A percentile compares a stretch with the other conserved stretches of the same genome.
Conservation (phyloP, 768 basidiomycete genomes). For the Nidularia sp. region DNA sequence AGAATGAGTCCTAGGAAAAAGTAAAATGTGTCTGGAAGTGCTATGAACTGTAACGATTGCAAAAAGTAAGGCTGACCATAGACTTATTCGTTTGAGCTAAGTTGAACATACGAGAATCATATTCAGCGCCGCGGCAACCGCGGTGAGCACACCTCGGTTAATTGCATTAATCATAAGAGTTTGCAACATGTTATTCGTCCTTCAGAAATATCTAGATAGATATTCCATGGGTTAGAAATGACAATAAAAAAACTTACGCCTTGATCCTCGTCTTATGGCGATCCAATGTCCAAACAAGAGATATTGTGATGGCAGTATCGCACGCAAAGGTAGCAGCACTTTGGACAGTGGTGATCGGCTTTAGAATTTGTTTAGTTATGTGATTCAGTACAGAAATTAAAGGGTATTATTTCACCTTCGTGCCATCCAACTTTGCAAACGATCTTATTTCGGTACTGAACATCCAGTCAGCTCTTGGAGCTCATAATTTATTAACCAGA, state of each 20-base stretch:
- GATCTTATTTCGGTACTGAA: constrained; percentile 3
- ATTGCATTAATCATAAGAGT: constrained; percentile 14
- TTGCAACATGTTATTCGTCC: constrained; percentile 14
- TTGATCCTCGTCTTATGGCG: constrained; percentile 6
- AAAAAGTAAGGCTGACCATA: not conserved
- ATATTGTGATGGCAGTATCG: constrained; percentile 10
- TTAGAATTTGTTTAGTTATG: not conserved
- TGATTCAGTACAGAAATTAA: not conserved
- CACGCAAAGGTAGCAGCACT: constrained; percentile 7
- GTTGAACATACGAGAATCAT: constrained; percentile 10
- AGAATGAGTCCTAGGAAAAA: constrained; percentile 15
- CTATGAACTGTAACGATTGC: constrained; percentile 8
- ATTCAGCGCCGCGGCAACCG: constrained; percentile 10
- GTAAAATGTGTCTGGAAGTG: constrained; percentile 12
- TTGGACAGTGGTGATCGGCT: constrained; percentile 8
- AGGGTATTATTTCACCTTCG: not conserved
- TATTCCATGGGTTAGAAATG: not conserved
- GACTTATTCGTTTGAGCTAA: not conserved
- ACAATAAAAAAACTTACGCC: constrained; percentile 1
- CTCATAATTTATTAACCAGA: not conserved
- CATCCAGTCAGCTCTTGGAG: not conserved
- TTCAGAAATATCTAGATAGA: not conserved
- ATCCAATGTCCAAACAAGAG: constrained; percentile 6
- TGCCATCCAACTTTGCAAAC: constrained; percentile 8
- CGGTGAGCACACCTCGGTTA: constrained; percentile 15